Base-by-base conservation (phyloP, 306 rosid genomes). In the Glycine tomentella region DNA sequence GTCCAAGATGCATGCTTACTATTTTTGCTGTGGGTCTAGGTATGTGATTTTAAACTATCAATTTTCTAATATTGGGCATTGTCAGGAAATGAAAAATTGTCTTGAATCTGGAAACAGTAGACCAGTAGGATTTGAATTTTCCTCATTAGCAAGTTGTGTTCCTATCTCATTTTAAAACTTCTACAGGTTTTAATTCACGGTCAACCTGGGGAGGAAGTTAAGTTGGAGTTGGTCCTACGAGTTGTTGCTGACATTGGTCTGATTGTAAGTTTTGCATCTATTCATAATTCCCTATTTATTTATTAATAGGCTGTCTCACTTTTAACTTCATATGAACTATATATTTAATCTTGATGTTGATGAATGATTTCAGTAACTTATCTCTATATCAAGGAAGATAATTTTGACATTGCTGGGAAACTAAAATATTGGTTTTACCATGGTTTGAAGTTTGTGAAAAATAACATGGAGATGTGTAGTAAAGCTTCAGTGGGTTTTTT, bases 221-320 rank as follows among this genome's bases (percentile, higher is more conserved):
- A 91, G 84, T 84, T 95, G 92, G 99, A 92, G 92, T 85, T 96
- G 91, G 90, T 92, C 80, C 88, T 96, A 20, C 90, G 97, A 52
- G 98, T 96, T 80, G 99, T 96, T 79, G 99, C 99, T 12, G 99
- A 96, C 13, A 97, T 92, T 81, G 99, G 99, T 74, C 88, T 96
- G 59, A 76, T 87, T 74, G 90, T 87, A 84, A 87, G 88, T 75
- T 48, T 44, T 69, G 74, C 71, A 8, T 69, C 70, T 74, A 67
- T 74, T n/a, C 77, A 76, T 61, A 57, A 9, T 77, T 62, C 67
- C 66, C 38, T 53, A 52, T 36, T 80, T 50, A 51, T 55, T 62
- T 42, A 44, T 34, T 74, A 15, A 9, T 33, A 20, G 15, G 15
- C 38, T 13, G 56, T 63, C 57, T 44, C 40, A 34, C 48, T 69